Percentiles rank a stretch among this genome's conserved stretches.
These are phyloP conservation scores for Poronia punctata DNA, from an alignment of 495 filamentous ascomycete genomes.

Conservation along the genomic window DNA sequence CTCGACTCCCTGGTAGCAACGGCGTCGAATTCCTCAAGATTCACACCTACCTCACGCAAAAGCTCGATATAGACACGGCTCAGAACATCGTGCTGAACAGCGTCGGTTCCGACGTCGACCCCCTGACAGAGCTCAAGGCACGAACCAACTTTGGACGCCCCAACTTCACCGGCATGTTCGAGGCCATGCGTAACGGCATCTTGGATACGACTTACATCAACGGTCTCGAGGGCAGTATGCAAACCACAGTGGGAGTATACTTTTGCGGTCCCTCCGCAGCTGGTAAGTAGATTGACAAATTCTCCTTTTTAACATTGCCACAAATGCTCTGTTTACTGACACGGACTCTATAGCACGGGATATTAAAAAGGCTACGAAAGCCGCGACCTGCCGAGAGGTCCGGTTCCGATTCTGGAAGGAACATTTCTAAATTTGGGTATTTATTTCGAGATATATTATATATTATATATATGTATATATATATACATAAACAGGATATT, in stretches of 20 bases:
- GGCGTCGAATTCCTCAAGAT: constrained; percentile 90
- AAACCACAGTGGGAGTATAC: constrained; percentile 91
- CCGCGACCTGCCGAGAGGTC: constrained; percentile 65
- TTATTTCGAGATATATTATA: constrained; percentile 5
- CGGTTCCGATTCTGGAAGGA: constrained; percentile 99
- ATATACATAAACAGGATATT: too few species aligned
- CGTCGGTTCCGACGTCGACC: constrained; percentile 80
- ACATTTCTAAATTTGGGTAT: constrained; percentile 49
- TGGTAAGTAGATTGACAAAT: constrained; percentile 30
- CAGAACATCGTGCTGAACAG: constrained; percentile 96
- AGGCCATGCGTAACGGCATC: constrained; percentile 81
- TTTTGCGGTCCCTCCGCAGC: constrained; percentile 70
- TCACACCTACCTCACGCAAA: constrained; percentile 95
- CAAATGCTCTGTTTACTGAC: constrained; percentile 25
- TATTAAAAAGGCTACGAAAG: constrained; percentile 73
- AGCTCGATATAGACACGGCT: constrained; percentile 80
- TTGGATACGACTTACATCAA: constrained; percentile 75
- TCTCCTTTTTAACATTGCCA: neutral
- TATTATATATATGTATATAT: constrained; percentile 10
- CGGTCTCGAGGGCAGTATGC: constrained; percentile 64
- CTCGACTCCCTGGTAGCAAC: constrained; percentile 52
- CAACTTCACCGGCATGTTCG: constrained; percentile 78
- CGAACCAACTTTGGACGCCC: constrained; percentile 95
- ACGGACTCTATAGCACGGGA: constrained; percentile 59
- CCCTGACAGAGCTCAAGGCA: constrained; percentile 80